Evolutionary conservation across 2,329 filamentous ascomycete genomes (phyloP).

Genomic region (Fusarium virguliforme): DNA sequence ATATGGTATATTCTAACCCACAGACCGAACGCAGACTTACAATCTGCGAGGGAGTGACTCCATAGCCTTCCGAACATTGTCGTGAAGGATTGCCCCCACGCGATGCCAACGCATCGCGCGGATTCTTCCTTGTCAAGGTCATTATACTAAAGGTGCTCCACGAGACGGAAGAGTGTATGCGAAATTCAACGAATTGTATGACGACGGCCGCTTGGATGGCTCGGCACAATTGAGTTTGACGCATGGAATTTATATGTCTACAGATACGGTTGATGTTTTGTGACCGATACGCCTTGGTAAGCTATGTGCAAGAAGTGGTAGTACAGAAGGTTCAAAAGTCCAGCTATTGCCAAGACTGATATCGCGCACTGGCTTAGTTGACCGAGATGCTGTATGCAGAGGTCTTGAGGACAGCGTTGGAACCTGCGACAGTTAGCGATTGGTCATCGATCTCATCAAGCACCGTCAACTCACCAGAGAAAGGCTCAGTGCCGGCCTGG

Average conservation of each 20-base stretch:
- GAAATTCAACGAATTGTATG: too few relatives aligned
- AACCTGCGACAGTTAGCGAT: constrained; percentile 24
- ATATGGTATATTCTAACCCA: too few relatives aligned
- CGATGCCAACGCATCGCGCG: too few relatives aligned
- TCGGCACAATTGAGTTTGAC: too few relatives aligned
- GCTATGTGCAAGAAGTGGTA: constrained; percentile 5
- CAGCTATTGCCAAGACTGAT: neutral
- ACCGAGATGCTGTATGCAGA: constrained; percentile 38
- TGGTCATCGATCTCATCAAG: rapidly evolving
- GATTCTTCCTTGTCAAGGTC: too few relatives aligned
- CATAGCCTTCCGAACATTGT: too few relatives aligned
- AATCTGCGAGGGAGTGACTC: too few relatives aligned
- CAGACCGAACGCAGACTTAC: too few relatives aligned
- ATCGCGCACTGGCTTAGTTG: constrained; percentile 23
- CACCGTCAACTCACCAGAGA: constrained; percentile 58
- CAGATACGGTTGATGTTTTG: neutral
- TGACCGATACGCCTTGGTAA: constrained; percentile 3
- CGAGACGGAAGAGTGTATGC: too few relatives aligned
- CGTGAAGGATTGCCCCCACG: too few relatives aligned
- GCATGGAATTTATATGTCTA: neutral
- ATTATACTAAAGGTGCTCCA: too few relatives aligned
- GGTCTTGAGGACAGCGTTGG: constrained; percentile 43
- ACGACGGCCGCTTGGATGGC: too few relatives aligned
- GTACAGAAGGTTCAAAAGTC: neutral
- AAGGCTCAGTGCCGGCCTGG: constrained; percentile 69